phyloP scores from a whole-genome alignment of 2,329 filamentous ascomycete genomes.

The Claviceps fusiformis region DNA sequence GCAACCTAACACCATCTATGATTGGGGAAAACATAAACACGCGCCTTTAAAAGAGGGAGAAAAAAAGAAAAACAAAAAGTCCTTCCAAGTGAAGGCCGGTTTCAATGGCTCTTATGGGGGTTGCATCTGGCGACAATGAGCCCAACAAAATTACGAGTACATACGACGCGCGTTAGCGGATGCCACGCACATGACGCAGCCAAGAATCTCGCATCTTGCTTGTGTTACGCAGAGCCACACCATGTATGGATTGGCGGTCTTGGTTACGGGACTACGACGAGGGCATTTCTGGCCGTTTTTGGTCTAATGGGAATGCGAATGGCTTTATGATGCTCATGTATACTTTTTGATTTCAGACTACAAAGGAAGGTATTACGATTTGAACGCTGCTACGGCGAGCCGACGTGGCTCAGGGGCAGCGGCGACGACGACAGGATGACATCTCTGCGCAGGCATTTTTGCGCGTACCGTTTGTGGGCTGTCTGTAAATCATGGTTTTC shows the following conservation, averaged over 20 bases:
- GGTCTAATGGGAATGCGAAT: not conserved
- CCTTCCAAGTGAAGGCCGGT: not conserved
- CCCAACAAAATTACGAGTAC: not conserved
- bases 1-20: constrained; percentile 15
- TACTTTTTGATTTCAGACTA: not conserved
- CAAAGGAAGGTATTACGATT: not conserved
- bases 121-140: not conserved
- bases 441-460: not conserved
- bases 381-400: not conserved
- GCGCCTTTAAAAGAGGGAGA: too few species aligned
- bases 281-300: not conserved
- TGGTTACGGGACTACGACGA: not conserved
- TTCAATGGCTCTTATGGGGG: too few species aligned
- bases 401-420: not conserved
- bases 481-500: not conserved
- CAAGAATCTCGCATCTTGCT: not conserved
- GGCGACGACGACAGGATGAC: not conserved
- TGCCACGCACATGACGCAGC: not conserved
- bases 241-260: not conserved
- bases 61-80: not conserved
- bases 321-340: not conserved
- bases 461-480: not conserved
- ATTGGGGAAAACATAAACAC: not conserved
- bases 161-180: not conserved
- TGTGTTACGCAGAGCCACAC: not conserved